Conservation (phyloP, 352 stramenopile species). For the Pythium insidiosum region DNA sequence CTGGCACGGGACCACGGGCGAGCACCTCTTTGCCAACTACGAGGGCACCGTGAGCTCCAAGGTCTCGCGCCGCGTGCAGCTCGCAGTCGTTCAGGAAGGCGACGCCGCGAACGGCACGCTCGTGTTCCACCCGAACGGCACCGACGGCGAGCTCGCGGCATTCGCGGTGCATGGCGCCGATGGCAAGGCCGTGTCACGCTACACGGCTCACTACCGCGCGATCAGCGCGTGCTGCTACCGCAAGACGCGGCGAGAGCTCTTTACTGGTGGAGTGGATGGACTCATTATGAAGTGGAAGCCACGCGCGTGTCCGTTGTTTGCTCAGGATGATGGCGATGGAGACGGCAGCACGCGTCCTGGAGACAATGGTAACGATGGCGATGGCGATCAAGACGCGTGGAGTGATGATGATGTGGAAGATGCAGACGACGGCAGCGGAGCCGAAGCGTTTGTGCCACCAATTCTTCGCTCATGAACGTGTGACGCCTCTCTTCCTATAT, state of each 20-base stretch:
- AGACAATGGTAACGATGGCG: conserved; percentile 34
- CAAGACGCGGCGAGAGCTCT: conserved; percentile 37
- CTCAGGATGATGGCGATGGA: conserved; percentile 6
- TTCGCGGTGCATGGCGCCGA: conserved; percentile 44
- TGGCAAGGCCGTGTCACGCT: conserved; percentile 19
- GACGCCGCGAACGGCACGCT: conserved; percentile 35
- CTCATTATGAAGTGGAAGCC: conserved; percentile 71
- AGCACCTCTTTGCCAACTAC: conserved; percentile 71
- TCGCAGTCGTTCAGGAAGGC: conserved; percentile 53
- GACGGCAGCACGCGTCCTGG: background rate
- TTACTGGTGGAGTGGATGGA: conserved; percentile 49
- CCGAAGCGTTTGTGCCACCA: conserved; percentile 60
- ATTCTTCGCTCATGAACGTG: no score
- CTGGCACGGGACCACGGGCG: conserved; percentile 50
- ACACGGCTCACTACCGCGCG: conserved; percentile 54
- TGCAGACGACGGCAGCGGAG: conserved; percentile 11
- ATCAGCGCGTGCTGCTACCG: conserved; percentile 57
- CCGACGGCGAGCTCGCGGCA: conserved; percentile 30
- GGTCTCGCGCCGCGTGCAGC: conserved; percentile 33
- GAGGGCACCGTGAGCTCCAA: conserved; percentile 21
- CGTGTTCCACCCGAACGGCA: conserved; percentile 57
- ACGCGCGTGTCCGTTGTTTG: conserved; percentile 4
- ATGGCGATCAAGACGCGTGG: background rate
- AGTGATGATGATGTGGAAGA: no score
- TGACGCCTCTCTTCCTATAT: no score